These are phyloP conservation scores for Russula abietina DNA, from an alignment of 768 basidiomycete genomes.

Conservation along the genomic window DNA sequence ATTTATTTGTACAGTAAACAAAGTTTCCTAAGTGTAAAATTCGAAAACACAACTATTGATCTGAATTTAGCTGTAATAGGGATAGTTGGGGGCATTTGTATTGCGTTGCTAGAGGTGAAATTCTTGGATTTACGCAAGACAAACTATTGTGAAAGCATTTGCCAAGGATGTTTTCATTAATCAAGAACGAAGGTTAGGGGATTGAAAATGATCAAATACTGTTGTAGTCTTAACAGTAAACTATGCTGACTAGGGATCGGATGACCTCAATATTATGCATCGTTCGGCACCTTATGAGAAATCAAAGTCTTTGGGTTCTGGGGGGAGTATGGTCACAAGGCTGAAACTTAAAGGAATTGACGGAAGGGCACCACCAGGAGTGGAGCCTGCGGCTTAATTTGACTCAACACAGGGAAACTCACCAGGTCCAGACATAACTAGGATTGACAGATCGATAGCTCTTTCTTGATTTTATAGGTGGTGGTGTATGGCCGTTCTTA, in stretches of 20 bases:
- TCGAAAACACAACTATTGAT: too few relatives aligned
- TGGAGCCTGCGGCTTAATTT: conserved; percentile 79
- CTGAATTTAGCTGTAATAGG: too few relatives aligned
- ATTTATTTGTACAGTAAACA: too few relatives aligned
- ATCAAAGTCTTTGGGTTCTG: conserved; percentile 87
- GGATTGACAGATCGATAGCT: too few relatives aligned
- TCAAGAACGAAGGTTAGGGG: too few relatives aligned
- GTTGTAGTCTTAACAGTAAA: conserved; percentile 82
- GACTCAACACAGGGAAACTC: conserved; percentile 79
- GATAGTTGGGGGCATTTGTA: conserved; percentile 80
- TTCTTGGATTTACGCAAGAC: conserved; percentile 81
- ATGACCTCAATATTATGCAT: conserved; percentile 61
- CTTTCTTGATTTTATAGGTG: conserved; percentile 77
- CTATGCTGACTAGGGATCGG: conserved; percentile 76
- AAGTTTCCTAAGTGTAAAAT: too few relatives aligned
- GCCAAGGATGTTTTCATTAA: too few relatives aligned
- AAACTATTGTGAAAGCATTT: conserved; percentile 78
- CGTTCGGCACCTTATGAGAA: conserved; percentile 77
- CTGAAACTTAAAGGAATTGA: conserved; percentile 45
- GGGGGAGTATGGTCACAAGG: conserved; percentile 44
- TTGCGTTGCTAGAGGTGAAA: conserved; percentile 79
- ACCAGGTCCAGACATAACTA: conserved; percentile 66
- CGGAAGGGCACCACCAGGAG: conserved; percentile 76
- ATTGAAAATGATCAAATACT: too few relatives aligned
- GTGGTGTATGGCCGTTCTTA: conserved; percentile 88